Conservation (phyloP, 2,329 filamentous ascomycete species). For the Colletotrichum costaricense region DNA sequence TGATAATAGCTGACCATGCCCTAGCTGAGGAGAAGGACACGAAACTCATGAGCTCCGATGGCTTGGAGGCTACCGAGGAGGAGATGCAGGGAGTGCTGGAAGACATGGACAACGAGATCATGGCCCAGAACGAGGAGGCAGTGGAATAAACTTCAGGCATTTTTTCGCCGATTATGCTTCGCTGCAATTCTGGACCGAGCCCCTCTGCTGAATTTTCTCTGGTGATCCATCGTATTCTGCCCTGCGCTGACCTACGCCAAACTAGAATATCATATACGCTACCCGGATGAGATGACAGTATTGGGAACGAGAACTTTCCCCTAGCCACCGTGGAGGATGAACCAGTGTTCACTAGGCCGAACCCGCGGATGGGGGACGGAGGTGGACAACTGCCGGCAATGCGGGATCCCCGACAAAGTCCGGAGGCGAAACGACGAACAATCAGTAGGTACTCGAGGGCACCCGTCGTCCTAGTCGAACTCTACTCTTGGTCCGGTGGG, state of each 20-base stretch:
- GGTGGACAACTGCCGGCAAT: background rate
- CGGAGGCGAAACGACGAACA: background rate
- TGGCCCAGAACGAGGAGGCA: constrained; percentile 39
- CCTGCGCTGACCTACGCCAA: constrained; percentile 14
- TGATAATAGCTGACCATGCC: constrained; percentile 40
- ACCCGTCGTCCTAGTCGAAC: background rate
- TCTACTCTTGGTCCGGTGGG: background rate
- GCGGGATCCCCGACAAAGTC: background rate
- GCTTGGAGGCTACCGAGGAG: constrained; percentile 72
- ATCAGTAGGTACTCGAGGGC: background rate
- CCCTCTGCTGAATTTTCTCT: background rate
- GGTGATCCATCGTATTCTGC: constrained; percentile 15
- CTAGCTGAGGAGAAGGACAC: constrained; percentile 75
- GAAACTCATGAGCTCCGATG: constrained; percentile 75
- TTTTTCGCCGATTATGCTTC: constrained; percentile 11
- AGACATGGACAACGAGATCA: constrained; percentile 53
- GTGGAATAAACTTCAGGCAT: constrained; percentile 17
- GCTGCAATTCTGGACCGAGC: background rate
- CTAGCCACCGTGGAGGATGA: constrained; percentile 26
- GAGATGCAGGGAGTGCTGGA: constrained; percentile 67
- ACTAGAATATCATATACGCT: constrained; percentile 27
- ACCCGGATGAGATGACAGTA: constrained; percentile 1
- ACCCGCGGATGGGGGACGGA: background rate
- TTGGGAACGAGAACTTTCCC: background rate
- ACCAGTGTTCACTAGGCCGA: constrained; percentile 14